Conservation (phyloP, 2,329 filamentous ascomycete species). For the Diplodia sapinea region DNA sequence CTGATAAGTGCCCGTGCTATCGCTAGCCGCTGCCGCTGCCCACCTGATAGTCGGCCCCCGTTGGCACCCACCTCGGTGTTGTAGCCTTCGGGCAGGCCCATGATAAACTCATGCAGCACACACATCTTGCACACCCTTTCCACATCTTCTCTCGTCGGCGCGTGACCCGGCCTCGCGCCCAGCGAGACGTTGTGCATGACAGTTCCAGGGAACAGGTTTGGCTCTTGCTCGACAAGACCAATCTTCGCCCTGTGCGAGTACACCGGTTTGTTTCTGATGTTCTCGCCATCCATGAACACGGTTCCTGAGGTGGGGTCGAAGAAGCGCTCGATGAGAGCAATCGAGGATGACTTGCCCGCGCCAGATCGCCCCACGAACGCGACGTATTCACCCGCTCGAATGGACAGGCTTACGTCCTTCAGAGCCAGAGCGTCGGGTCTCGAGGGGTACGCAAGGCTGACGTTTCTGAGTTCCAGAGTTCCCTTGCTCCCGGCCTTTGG, state of each 20-base stretch:
- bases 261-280: slow-evolving; percentile 49
- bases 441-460: slow-evolving; percentile 44
- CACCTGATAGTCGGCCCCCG: slow-evolving; percentile 53
- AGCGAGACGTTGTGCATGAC: slow-evolving; percentile 53
- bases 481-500: slow-evolving; percentile 50
- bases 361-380: slow-evolving; percentile 55
- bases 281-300: slow-evolving; percentile 50
- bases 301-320: slow-evolving; percentile 50
- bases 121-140: slow-evolving; percentile 49
- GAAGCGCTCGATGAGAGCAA: slow-evolving; percentile 55
- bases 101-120: slow-evolving; percentile 56
- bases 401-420: slow-evolving; percentile 48
- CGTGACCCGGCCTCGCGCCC: slow-evolving; percentile 43
- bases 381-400: slow-evolving; percentile 46
- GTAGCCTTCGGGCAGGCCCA: slow-evolving; percentile 55
- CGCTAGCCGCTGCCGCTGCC: slow-evolving; percentile 54
- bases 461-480: slow-evolving; percentile 43
- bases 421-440: slow-evolving; percentile 43
- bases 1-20: slow-evolving; percentile 55
- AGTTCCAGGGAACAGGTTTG: slow-evolving; percentile 53
- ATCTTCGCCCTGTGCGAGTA: slow-evolving; percentile 47
- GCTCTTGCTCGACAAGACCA: slow-evolving; percentile 54
- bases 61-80: slow-evolving; percentile 53
- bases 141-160: slow-evolving; percentile 40
- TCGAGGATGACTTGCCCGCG: slow-evolving; percentile 54